A percentile compares a stretch with the other conserved stretches of the same genome.
These are phyloP conservation scores for Aspergillus sclerotioniger DNA, from an alignment of 495 filamentous ascomycete species.

Conservation along the genomic window DNA sequence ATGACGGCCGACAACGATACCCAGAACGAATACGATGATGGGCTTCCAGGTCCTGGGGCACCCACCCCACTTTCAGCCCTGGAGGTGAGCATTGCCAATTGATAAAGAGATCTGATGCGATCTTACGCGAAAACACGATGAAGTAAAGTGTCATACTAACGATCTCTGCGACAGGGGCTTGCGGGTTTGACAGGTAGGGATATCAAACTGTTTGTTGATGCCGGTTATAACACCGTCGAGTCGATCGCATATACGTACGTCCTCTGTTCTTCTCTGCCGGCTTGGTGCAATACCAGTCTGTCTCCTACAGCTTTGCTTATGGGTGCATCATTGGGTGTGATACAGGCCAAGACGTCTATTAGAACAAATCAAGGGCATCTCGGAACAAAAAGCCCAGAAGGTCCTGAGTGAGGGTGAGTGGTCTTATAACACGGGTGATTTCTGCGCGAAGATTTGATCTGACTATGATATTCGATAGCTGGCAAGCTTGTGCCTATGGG, in stretches of 20 bases:
- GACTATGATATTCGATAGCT: slow-evolving; percentile 48
- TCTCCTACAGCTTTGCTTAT: neutral
- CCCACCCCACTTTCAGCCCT: slow-evolving; percentile 85
- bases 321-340: neutral
- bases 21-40: slow-evolving; percentile 61
- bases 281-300: neutral
- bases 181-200: slow-evolving; percentile 89
- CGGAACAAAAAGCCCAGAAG: slow-evolving; percentile 91
- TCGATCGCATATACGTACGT: slow-evolving; percentile 85
- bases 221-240: slow-evolving; percentile 92
- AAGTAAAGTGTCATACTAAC: slow-evolving; percentile 12
- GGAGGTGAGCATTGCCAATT: slow-evolving; percentile 59
- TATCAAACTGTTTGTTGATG: slow-evolving; percentile 88
- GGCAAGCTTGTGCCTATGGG: slow-evolving; percentile 97
- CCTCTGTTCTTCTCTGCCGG: neutral
- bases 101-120: neutral
- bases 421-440: slow-evolving; percentile 11
- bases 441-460: neutral
- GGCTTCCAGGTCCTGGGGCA: slow-evolving; percentile 78
- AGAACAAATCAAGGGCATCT: slow-evolving; percentile 96
- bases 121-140: neutral
- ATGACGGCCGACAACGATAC: slow-evolving; percentile 61
- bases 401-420: slow-evolving; percentile 81
- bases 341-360: slow-evolving; percentile 71
- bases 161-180: slow-evolving; percentile 54